These are phyloP conservation scores for Steccherinum ochraceum DNA, from an alignment of 768 basidiomycete genomes.

Conservation along the genomic window DNA sequence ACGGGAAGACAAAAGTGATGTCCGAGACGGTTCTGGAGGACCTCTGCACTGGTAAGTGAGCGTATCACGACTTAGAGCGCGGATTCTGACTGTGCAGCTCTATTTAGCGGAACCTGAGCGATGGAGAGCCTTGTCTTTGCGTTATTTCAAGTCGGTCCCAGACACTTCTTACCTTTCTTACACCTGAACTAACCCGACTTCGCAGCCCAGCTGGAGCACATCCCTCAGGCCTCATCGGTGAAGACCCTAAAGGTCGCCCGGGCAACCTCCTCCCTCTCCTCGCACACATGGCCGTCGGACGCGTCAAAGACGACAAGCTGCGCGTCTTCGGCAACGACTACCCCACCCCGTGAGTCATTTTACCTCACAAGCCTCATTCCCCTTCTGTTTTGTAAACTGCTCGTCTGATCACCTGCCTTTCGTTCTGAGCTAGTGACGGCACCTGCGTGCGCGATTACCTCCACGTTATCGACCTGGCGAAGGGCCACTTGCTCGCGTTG, in stretches of 20 bases:
- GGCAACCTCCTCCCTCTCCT: slow-evolving; percentile 92
- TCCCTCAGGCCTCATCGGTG: slow-evolving; percentile 90
- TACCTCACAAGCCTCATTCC: too few species aligned
- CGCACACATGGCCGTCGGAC: slow-evolving; percentile 91
- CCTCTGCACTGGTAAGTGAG: slow-evolving; percentile 61
- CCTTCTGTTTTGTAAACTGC: background rate
- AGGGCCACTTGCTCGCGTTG: slow-evolving; percentile 87
- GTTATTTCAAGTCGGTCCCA: slow-evolving; percentile 92
- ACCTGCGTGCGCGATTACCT: slow-evolving; percentile 97
- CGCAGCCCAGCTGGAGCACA: slow-evolving; percentile 94
- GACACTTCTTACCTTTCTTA: too few species aligned
- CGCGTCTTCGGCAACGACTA: slow-evolving; percentile 96
- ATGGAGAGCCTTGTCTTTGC: slow-evolving; percentile 81
- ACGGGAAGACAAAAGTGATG: slow-evolving; percentile 97
- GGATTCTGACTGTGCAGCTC: background rate
- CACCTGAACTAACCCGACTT: slow-evolving; percentile 1
- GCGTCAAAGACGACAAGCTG: slow-evolving; percentile 54
- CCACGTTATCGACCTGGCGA: slow-evolving; percentile 91
- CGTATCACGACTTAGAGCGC: background rate
- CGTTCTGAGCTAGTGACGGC: slow-evolving; percentile 59
- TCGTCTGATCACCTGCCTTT: background rate
- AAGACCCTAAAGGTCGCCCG: slow-evolving; percentile 93
- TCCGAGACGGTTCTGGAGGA: slow-evolving; percentile 87
- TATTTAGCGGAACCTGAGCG: slow-evolving; percentile 53
- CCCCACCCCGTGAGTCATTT: slow-evolving; percentile 72